Conservation (phyloP, 371 early-diverging fungal species). For the Lichtheimia corymbifera region DNA sequence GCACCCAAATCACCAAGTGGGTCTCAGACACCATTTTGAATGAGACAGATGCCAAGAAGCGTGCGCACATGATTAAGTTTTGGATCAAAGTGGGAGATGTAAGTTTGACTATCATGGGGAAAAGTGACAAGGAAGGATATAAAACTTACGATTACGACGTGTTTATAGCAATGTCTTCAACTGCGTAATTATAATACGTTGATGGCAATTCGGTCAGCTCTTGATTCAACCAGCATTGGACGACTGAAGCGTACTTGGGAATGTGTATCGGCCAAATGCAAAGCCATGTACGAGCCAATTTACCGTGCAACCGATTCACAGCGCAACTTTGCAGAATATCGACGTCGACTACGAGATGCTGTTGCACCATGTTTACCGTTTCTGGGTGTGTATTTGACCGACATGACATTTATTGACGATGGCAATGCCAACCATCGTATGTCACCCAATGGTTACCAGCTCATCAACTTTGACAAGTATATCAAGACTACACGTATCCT, state of each 20-base stretch:
- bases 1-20: conserved; percentile 67
- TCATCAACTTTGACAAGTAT: conserved; percentile 87
- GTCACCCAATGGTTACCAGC: conserved; percentile 28
- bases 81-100: conserved; percentile 69
- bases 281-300: conserved; percentile 53
- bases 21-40: conserved; percentile 66
- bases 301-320: conserved; percentile 64
- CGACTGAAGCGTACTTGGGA: conserved; percentile 81
- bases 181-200: conserved; percentile 82
- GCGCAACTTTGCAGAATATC: conserved; percentile 78
- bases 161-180: conserved; percentile 50
- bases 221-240: conserved; percentile 74
- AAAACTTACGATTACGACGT: neutral
- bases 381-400: conserved; percentile 84
- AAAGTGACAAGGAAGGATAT: neutral
- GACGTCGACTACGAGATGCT: conserved; percentile 61
- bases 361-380: conserved; percentile 81
- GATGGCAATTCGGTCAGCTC: conserved; percentile 77
- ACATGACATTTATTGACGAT: conserved; percentile 80
- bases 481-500: conserved; percentile 66
- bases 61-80: conserved; percentile 67
- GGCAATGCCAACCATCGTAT: conserved; percentile 44
- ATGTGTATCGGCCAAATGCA: conserved; percentile 54
- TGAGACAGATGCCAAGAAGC: conserved; percentile 67
- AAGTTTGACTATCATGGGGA: conserved; percentile 12